Base-by-base conservation (phyloP, 2,329 filamentous ascomycete species). In the Tetracladium maxilliforme region DNA sequence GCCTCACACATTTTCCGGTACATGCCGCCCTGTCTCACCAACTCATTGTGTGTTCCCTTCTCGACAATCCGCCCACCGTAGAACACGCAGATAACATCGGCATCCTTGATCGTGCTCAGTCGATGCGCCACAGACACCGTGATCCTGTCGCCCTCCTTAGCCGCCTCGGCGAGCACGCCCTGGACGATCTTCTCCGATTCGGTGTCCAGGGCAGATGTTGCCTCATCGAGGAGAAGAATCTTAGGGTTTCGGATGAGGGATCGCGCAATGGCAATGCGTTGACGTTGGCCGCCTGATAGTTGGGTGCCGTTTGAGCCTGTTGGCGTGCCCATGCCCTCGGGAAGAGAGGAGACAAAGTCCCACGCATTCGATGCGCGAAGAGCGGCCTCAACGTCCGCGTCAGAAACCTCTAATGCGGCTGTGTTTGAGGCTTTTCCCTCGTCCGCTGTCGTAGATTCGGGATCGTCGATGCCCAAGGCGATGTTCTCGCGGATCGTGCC, bases 361-460 rank as follows among this genome's bases (percentile, higher is more conserved):
- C 93, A 83, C 2, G 86, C 86, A 37, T 93, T 92, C 10, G 87
- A 79, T 58, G 78, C 86, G 46, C 70, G 77, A 10, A 86, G 82
- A 7, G 86, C 86, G 20, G 80, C 65, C 25, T 79, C 61, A 16
- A 94, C 68, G 6, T 83, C 58, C 27, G 75, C 65, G 23, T 56
- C 64, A 26, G 80, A 70, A n/a, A n/a, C n/a, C n/a, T n/a, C n/a
- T n/a, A n/a, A n/a, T n/a, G n/a, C n/a, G n/a, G n/a, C n/a, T n/a
- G n/a, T n/a, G n/a, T n/a, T n/a, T n/a, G n/a, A n/a, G n/a, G n/a
- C n/a, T 41, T 69, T 67, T 26, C 84, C 74, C 17, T n/a, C n/a
- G n/a, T n/a, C n/a, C n/a, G n/a, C n/a, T 10, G 28, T 33, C 7
- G 17, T 19, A 2, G 33, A 25, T 2, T 56, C 52, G 1, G 65